These are phyloP conservation scores for Colletotrichum theobromicola DNA, from an alignment of 2,329 filamentous ascomycete genomes.

Conservation along the genomic window DNA sequence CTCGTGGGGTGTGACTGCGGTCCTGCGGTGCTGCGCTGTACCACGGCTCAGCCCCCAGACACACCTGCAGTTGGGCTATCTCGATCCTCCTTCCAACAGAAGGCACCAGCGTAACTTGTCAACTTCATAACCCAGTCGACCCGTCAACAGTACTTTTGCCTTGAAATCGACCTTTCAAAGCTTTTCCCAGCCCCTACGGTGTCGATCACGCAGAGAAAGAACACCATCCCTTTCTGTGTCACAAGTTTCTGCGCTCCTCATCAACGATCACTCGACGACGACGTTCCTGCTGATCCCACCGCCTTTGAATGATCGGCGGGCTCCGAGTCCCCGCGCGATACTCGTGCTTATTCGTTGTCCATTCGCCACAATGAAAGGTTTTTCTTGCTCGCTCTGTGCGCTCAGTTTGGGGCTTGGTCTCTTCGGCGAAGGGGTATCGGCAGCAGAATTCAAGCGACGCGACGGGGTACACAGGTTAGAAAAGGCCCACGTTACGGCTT, in stretches of 20 bases:
- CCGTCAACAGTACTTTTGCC: neutral
- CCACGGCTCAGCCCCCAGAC: slow-evolving; percentile 16
- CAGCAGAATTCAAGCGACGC: slow-evolving; percentile 30
- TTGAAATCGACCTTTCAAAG: neutral
- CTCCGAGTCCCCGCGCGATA: neutral
- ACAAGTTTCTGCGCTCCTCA: neutral
- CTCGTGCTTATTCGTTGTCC: neutral
- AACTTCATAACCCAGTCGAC: slow-evolving; percentile 1
- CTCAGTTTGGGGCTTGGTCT: neutral
- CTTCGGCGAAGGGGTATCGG: neutral
- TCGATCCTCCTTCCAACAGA: slow-evolving; percentile 1
- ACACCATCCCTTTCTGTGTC: neutral
- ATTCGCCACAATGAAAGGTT: neutral
- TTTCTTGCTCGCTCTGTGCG: slow-evolving; percentile 3
- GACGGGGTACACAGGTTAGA: slow-evolving; percentile 36
- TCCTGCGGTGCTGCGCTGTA: slow-evolving; percentile 13
- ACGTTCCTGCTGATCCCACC: neutral
- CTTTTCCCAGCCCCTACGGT: neutral
- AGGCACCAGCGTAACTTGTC: slow-evolving; percentile 10
- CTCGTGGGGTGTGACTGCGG: slow-evolving; percentile 16
- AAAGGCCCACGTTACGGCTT: slow-evolving; percentile 27
- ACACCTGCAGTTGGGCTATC: slow-evolving; percentile 9
- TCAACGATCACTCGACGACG: neutral
- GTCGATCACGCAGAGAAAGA: neutral
- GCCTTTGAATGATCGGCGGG: neutral